Evolutionary conservation across 305 asterid species (phyloP).

Genomic region (Coffea humblotiana): DNA sequence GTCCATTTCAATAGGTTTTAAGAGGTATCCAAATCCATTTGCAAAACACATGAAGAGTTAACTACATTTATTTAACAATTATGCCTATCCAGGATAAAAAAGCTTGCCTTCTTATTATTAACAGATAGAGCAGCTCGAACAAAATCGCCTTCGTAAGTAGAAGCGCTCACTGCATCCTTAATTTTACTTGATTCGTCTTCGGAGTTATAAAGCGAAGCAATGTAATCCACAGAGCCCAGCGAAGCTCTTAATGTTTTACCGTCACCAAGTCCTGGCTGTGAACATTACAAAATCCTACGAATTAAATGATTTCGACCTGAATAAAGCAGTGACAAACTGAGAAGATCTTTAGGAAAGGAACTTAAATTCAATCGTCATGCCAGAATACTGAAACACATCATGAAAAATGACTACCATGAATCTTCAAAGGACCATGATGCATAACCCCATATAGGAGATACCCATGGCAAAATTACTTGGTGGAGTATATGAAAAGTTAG

Average conservation of each 20-base stretch:
- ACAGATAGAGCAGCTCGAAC: constrained; percentile 91
- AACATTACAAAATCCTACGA: not conserved
- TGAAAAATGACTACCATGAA: not conserved
- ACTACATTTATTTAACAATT: constrained; percentile 1
- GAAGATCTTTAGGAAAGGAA: too few relatives aligned
- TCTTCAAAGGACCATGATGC: not conserved
- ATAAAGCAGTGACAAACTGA: not conserved
- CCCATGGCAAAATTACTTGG: not conserved
- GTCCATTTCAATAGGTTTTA: not conserved
- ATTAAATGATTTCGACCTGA: not conserved
- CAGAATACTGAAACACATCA: not conserved
- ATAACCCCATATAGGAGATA: not conserved
- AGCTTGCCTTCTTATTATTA: constrained; percentile 62
- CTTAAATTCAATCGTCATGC: too few relatives aligned
- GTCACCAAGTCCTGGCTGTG: constrained; percentile 87
- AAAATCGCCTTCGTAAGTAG: constrained; percentile 72
- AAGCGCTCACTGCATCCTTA: constrained; percentile 69
- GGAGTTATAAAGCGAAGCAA: constrained; percentile 74
- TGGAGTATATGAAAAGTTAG: not conserved
- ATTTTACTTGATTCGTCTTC: constrained; percentile 68
- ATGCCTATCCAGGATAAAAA: constrained; percentile 5
- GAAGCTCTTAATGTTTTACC: constrained; percentile 83
- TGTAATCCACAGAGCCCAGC: constrained; percentile 93
- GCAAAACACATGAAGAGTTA: not conserved
- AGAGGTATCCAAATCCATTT: not conserved